These are phyloP conservation scores for Chalciporus chontae DNA, from an alignment of 768 basidiomycete genomes.

Conservation along the genomic window DNA sequence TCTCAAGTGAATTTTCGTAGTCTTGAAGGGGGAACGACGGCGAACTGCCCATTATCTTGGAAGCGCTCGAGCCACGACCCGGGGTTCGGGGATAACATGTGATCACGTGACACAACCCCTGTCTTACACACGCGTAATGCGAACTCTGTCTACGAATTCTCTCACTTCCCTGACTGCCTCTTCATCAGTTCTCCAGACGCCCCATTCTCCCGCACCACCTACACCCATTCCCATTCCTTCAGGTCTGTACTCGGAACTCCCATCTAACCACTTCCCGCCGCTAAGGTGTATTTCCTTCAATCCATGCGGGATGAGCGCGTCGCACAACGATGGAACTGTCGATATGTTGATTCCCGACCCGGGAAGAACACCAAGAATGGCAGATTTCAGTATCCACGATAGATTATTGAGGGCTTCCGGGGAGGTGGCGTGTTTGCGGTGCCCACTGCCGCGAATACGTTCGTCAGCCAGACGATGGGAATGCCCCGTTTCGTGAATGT, in stretches of 20 bases:
- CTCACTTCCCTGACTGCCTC: constrained; percentile 50
- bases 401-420: constrained; percentile 40
- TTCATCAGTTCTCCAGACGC: constrained; percentile 61
- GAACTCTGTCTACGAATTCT: constrained; percentile 37
- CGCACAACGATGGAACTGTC: constrained; percentile 49
- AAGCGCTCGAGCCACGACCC: constrained; percentile 22
- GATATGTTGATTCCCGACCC: constrained; percentile 70
- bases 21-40: constrained; percentile 26
- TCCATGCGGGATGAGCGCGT: constrained; percentile 50
- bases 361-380: constrained; percentile 47
- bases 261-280: constrained; percentile 60
- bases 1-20: constrained; percentile 26
- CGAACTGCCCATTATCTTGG: constrained; percentile 33
- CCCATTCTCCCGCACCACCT: constrained; percentile 56
- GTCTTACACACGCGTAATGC: not conserved
- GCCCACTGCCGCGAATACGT: constrained; percentile 44
- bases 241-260: constrained; percentile 48
- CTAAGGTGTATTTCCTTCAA: constrained; percentile 73
- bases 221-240: constrained; percentile 69
- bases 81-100: constrained; percentile 16
- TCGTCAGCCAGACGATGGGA: not conserved
- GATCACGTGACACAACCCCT: constrained; percentile 28
- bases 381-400: constrained; percentile 36
- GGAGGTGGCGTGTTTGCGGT: constrained; percentile 37
- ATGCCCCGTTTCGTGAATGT: not conserved